A percentile compares a stretch with the other conserved stretches of the same genome.
phyloP scores from a whole-genome alignment of 352 stramenopile species.

The Phytophthora rubi region DNA sequence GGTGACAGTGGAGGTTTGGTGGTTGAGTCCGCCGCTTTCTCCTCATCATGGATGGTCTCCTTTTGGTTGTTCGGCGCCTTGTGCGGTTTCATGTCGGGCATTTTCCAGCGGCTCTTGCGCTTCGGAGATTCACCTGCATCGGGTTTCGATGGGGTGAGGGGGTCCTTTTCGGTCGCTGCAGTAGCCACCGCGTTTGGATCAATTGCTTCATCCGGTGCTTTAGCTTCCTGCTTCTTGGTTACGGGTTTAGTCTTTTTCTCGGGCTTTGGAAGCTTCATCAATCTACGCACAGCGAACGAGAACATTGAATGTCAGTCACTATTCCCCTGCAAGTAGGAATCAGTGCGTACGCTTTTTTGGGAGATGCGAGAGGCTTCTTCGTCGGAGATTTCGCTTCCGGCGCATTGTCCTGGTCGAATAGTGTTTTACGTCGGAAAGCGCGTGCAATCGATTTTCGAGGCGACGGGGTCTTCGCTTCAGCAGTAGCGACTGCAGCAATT shows the following conservation, averaged over 20 bases:
- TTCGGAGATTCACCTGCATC: slow-evolving; percentile 25
- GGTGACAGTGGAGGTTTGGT: slow-evolving; percentile 14
- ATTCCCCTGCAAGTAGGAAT: not conserved
- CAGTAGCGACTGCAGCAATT: not conserved
- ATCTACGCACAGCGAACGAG: slow-evolving; percentile 15
- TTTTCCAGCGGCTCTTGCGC: slow-evolving; percentile 39
- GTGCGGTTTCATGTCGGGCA: slow-evolving; percentile 36
- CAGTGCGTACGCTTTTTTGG: slow-evolving; percentile 19
- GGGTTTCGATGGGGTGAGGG: slow-evolving; percentile 20
- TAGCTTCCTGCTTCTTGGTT: slow-evolving; percentile 28
- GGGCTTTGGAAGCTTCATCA: slow-evolving; percentile 37
- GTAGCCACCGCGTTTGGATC: slow-evolving; percentile 5
- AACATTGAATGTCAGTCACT: not conserved
- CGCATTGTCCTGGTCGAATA: slow-evolving; percentile 18
- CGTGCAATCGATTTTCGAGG: slow-evolving; percentile 26
- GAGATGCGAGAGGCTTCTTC: slow-evolving; percentile 24
- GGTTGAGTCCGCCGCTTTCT: slow-evolving; percentile 10
- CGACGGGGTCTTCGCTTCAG: slow-evolving; percentile 17
- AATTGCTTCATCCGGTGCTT: slow-evolving; percentile 12
- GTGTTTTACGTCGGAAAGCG: slow-evolving; percentile 21
- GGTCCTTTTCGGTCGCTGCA: slow-evolving; percentile 15
- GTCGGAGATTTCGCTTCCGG: slow-evolving; percentile 22
- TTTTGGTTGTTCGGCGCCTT: slow-evolving; percentile 31
- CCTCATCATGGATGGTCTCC: slow-evolving; percentile 12
- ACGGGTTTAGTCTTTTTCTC: slow-evolving; percentile 28